phyloP scores from a whole-genome alignment of 495 filamentous ascomycete species.

The Penicillium antarcticum region DNA sequence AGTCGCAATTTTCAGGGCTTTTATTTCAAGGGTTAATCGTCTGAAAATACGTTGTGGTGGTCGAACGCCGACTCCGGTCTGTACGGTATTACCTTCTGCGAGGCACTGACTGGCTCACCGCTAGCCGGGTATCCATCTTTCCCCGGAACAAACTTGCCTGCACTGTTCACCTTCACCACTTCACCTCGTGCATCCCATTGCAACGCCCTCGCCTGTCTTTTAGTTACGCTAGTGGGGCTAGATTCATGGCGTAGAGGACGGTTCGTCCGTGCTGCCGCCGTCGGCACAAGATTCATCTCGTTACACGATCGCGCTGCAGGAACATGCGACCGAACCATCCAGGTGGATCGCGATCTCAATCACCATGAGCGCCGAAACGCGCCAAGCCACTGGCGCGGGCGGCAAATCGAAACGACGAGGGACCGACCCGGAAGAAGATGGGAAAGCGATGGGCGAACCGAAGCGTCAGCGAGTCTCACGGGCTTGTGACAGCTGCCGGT shows the following conservation, averaged over 20 bases:
- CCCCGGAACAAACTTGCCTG: conserved; percentile 12
- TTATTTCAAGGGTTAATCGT: too few species aligned
- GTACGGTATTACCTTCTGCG: conserved; percentile 18
- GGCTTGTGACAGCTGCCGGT: conserved; percentile 66
- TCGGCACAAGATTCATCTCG: conserved; percentile 38
- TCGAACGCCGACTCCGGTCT: background rate
- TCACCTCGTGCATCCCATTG: background rate
- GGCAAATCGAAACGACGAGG: conserved; percentile 35
- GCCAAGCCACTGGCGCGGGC: conserved; percentile 32
- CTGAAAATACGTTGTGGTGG: background rate
- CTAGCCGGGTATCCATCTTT: conserved; percentile 13
- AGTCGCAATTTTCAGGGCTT: background rate
- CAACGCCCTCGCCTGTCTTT: conserved; percentile 1
- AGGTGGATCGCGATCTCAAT: conserved; percentile 37
- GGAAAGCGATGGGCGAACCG: conserved; percentile 26
- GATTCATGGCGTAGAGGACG: conserved; percentile 18
- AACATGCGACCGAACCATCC: conserved; percentile 30
- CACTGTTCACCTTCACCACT: background rate
- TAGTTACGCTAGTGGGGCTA: conserved; percentile 2
- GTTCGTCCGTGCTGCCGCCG: conserved; percentile 10
- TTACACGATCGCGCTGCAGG: conserved; percentile 20
- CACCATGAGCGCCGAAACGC: conserved; percentile 43
- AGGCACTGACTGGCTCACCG: conserved; percentile 18
- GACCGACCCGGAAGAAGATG: conserved; percentile 31
- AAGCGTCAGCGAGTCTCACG: conserved; percentile 55